phyloP scores from a whole-genome alignment of 2,329 filamentous ascomycete species.

The Hortaea sp. region DNA sequence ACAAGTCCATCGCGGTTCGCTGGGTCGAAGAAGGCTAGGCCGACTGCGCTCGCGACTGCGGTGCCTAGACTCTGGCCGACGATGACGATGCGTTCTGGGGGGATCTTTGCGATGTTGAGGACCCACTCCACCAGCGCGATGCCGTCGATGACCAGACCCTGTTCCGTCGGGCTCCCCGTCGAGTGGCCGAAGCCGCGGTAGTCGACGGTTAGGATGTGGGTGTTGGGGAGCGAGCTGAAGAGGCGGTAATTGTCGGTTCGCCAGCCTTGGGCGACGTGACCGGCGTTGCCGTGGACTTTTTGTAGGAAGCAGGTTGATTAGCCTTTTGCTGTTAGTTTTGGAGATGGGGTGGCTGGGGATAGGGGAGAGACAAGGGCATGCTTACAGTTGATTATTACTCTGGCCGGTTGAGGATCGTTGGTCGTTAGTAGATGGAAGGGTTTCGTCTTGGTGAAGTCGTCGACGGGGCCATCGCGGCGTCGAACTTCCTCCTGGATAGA shows the following conservation, averaged over 20 bases:
- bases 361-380: too few species aligned
- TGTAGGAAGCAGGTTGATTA: not conserved
- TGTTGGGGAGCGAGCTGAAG: slow-evolving; percentile 59
- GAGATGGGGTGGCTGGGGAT: too few species aligned
- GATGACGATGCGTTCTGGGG: slow-evolving; percentile 63
- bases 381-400: slow-evolving; percentile 47
- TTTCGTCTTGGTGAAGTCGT: slow-evolving; percentile 38
- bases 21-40: slow-evolving; percentile 51
- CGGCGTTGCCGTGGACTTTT: slow-evolving; percentile 58
- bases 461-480: slow-evolving; percentile 37
- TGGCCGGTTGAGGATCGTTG: slow-evolving; percentile 39
- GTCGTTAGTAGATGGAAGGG: slow-evolving; percentile 41
- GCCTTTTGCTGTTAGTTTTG: too few species aligned
- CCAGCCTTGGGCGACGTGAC: slow-evolving; percentile 68
- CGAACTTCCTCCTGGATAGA: slow-evolving; percentile 37
- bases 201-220: slow-evolving; percentile 80
- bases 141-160: slow-evolving; percentile 71
- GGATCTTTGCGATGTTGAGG: slow-evolving; percentile 52
- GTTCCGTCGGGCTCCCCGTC: slow-evolving; percentile 69
- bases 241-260: slow-evolving; percentile 70
- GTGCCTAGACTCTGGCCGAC: slow-evolving; percentile 85
- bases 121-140: slow-evolving; percentile 64
- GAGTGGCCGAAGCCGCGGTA: slow-evolving; percentile 83
- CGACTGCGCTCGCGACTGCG: slow-evolving; percentile 65
- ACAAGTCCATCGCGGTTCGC: not conserved